Evolutionary conservation across 129 eudicot genomes (phyloP).

Genomic region (Artemisia annua): DNA sequence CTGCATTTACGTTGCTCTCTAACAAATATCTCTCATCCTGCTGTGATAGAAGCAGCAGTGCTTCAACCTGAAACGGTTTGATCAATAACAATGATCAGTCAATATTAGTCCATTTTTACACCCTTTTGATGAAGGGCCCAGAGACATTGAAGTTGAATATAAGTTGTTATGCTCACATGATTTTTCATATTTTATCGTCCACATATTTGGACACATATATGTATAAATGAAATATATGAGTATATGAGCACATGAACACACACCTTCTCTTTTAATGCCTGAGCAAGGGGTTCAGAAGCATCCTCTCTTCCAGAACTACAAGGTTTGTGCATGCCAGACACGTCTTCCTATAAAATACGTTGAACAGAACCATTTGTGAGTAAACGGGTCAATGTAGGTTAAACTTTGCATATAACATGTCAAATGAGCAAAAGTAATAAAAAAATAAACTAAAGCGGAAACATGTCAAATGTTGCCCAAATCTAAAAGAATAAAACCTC

Average conservation of each 20-base stretch:
- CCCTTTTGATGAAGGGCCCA: background rate
- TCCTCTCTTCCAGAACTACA: slow-evolving; percentile 37
- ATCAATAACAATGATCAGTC: background rate
- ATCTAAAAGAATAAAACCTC: background rate
- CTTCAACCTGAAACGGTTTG: slow-evolving; percentile 59
- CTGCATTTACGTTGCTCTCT: slow-evolving; percentile 74
- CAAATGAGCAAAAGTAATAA: too few species aligned
- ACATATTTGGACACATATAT: background rate
- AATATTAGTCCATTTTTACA: background rate
- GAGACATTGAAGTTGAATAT: background rate
- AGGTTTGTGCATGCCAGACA: slow-evolving; percentile 36
- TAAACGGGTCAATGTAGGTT: background rate
- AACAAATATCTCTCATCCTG: slow-evolving; percentile 83
- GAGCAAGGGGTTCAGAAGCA: slow-evolving; percentile 69
- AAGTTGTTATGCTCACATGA: slow-evolving; percentile 16
- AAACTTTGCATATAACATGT: too few species aligned
- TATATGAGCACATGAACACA: slow-evolving; percentile 4
- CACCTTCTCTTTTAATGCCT: slow-evolving; percentile 94
- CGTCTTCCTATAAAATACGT: slow-evolving; percentile 37
- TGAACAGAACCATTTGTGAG: slow-evolving; percentile 4
- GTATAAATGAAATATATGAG: background rate
- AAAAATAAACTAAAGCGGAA: too few species aligned
- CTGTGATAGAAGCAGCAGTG: slow-evolving; percentile 81
- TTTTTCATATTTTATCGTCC: background rate
- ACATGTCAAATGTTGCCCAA: too few species aligned